Evolutionary conservation across 176 grass and related monocot species (phyloP).

Genomic region (Zea luxurians): DNA sequence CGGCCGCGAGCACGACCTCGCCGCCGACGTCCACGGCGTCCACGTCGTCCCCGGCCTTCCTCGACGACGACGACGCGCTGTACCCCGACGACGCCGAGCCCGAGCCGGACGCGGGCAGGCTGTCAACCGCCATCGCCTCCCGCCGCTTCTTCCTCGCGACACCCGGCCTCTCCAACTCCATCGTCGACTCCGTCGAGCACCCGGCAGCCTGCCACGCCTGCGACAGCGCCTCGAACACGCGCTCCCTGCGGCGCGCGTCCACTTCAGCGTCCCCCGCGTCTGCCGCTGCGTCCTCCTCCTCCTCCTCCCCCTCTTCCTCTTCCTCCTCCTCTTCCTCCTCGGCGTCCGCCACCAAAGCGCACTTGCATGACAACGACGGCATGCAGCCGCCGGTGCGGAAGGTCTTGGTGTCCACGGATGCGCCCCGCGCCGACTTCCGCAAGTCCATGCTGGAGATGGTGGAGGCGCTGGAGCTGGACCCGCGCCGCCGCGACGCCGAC

Average conservation of each 20-base stretch:
- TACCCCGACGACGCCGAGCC: slow-evolving; percentile 40
- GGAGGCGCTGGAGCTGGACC: slow-evolving; percentile 55
- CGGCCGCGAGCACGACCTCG: slow-evolving; percentile 34
- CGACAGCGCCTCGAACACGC: not conserved
- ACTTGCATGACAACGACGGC: not conserved
- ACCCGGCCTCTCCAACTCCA: slow-evolving; percentile 79
- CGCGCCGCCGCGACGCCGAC: slow-evolving; percentile 45
- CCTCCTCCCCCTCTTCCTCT: not conserved
- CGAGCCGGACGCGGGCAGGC: slow-evolving; percentile 37
- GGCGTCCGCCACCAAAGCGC: not conserved
- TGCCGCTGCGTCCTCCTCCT: not conserved
- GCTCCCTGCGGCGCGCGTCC: not conserved
- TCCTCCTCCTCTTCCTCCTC: not conserved
- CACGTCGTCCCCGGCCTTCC: slow-evolving; percentile 37
- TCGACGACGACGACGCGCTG: slow-evolving; percentile 49
- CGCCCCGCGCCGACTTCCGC: slow-evolving; percentile 68
- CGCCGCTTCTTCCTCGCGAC: slow-evolving; percentile 60
- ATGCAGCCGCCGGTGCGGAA: slow-evolving; percentile 14
- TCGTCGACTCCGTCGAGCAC: slow-evolving; percentile 53
- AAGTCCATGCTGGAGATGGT: slow-evolving; percentile 90
- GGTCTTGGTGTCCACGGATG: slow-evolving; percentile 52
- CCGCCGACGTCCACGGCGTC: slow-evolving; percentile 37
- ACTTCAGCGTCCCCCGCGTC: not conserved
- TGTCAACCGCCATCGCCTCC: slow-evolving; percentile 71
- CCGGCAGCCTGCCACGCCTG: not conserved